Base-by-base conservation (phyloP, 306 rosid species). In the Gynostemma pentaphyllum region DNA sequence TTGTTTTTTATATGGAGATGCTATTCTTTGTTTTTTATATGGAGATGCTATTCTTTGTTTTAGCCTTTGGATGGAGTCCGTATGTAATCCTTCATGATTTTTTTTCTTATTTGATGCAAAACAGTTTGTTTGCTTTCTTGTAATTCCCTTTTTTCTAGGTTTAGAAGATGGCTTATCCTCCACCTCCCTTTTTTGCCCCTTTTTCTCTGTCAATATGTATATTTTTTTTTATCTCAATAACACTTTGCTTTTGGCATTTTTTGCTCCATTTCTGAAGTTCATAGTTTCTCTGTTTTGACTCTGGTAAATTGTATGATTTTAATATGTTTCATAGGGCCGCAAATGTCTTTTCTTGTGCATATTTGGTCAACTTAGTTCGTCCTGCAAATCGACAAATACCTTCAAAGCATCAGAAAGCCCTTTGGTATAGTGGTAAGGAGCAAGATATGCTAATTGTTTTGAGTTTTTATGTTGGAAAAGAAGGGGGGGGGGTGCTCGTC, bases 361-460 rank as follows among this genome's bases (percentile, higher is more conserved):
- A 92, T 76, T 65, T 92, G 78, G 90, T 92, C 80, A 92, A 92
- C 75, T 71, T 92, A 77, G 87, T 68, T 51, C 86, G 99, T 70
- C 99, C 96, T 57, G 68, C 83, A 34, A 80, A 81, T 75, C 80
- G 87, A 71, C 70, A 82, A 79, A 88, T 92, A 78, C 97, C 95
- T 66, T 45, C 66, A 73, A 88, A 82, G 55, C 85, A 92, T 78
- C 96, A 86, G 72, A 84, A 84, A 72, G 99, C 99, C 52, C 95
- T 92, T 75, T 92, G 97, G 97, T 92, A 92, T 34, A 86, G 95
- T 76, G 99, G 99, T 92, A 81, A 68, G 95, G 48, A 71, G 51
- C 66, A 57, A 26, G 50, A 62, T 62, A 49, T 49, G 15, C 75
- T 57, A 62, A 62, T 44, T 60, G 30, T 28, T 51, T 68, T 52